Percentiles rank a stretch among this genome's conserved stretches.
Evolutionary conservation across 1,284 basidiomycete genomes (phyloP).

Genomic region (Puccinia hordei): DNA sequence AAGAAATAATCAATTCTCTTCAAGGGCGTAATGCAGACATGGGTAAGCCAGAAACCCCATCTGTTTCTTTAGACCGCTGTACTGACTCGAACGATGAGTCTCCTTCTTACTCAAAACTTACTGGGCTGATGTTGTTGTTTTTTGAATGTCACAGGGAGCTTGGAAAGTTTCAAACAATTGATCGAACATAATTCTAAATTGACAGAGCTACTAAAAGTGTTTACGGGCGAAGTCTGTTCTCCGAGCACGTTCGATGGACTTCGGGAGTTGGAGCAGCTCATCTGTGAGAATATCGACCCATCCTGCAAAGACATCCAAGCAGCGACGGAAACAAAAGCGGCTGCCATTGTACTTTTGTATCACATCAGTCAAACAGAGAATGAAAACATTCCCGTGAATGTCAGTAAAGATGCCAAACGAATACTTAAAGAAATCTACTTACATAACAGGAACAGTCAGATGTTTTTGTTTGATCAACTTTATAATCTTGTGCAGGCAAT

Average conservation of each 20-base stretch:
- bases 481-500: not conserved
- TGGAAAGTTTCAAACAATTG: not conserved
- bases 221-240: not conserved
- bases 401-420: not conserved
- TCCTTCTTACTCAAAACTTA: not conserved
- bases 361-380: not conserved
- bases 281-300: too few relatives aligned
- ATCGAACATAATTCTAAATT: not conserved
- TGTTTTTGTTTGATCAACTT: not conserved
- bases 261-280: not conserved
- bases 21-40: not conserved
- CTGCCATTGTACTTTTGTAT: not conserved
- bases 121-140: not conserved
- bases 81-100: not conserved
- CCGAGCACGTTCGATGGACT: not conserved
- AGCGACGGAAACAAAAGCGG: not conserved
- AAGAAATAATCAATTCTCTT: slow-evolving; percentile 11
- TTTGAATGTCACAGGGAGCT: not conserved
- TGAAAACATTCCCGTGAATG: not conserved
- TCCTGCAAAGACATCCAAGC: too few relatives aligned
- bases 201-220: not conserved
- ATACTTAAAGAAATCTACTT: not conserved
- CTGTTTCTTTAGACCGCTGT: not conserved
- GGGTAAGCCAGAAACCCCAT: not conserved
- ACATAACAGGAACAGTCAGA: not conserved